phyloP scores from a whole-genome alignment of 1,139 yeast genomes.

The Blastobotrys malaysiensis region DNA sequence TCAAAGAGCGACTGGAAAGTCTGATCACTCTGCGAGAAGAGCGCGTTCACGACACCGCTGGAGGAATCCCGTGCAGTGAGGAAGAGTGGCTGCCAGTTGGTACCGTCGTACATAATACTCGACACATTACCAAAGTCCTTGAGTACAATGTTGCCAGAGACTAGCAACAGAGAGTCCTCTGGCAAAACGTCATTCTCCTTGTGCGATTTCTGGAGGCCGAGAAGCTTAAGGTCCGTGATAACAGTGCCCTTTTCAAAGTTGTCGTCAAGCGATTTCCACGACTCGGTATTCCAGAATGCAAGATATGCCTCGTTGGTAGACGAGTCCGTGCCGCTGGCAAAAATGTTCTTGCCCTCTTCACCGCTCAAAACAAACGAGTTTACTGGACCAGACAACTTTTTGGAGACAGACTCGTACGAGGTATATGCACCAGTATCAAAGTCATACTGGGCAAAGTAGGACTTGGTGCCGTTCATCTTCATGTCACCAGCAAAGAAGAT shows the following conservation, averaged over 20 bases:
- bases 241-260: constrained; percentile 33
- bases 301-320: constrained; percentile 32
- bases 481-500: constrained; percentile 63
- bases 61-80: constrained; percentile 32
- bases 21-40: constrained; percentile 22
- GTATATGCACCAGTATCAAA: constrained; percentile 37
- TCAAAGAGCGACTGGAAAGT: constrained; percentile 19
- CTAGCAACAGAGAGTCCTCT: constrained; percentile 45
- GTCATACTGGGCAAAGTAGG: constrained; percentile 48
- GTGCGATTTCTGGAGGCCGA: constrained; percentile 30
- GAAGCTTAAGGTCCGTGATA: constrained; percentile 33
- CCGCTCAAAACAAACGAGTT: constrained; percentile 48
- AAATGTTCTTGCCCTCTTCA: constrained; percentile 45
- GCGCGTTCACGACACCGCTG: constrained; percentile 25
- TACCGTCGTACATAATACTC: constrained; percentile 66
- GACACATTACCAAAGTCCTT: constrained; percentile 54
- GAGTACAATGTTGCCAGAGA: constrained; percentile 58
- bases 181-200: constrained; percentile 39
- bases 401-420: constrained; percentile 22
- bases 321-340: constrained; percentile 49
- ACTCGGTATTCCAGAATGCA: constrained; percentile 30
- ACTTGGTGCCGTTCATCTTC: constrained; percentile 36
- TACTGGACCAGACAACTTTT: constrained; percentile 39
- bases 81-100: constrained; percentile 66
- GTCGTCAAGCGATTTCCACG: constrained; percentile 33